A percentile compares a stretch with the other conserved stretches of the same genome.
Conservation (phyloP, 2,329 filamentous ascomycete species). For the Fusarium miscanthi region DNA sequence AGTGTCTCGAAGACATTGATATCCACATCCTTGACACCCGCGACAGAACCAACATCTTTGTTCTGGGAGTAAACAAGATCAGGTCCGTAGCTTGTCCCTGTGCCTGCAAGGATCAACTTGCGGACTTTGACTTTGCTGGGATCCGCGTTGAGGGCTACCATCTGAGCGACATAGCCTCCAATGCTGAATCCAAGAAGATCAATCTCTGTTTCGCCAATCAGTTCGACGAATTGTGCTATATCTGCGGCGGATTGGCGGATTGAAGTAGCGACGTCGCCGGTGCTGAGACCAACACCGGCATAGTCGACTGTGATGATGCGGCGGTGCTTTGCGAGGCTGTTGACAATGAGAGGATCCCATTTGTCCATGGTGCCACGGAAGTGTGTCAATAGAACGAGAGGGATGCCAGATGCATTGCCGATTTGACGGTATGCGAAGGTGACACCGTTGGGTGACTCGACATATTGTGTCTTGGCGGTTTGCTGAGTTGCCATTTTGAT, state of each 20-base stretch:
- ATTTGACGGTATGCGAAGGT: conserved; percentile 12
- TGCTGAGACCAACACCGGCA: conserved; percentile 8
- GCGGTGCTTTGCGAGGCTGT: neutral
- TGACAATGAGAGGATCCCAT: conserved; percentile 12
- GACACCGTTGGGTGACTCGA: neutral
- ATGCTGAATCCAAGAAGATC: neutral
- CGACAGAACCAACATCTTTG: neutral
- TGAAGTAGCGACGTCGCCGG: neutral
- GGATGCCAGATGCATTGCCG: neutral
- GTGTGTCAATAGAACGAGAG: neutral
- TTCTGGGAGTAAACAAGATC: neutral
- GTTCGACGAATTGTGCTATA: neutral
- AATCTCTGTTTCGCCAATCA: neutral
- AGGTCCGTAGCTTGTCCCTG: neutral
- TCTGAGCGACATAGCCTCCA: conserved; percentile 8
- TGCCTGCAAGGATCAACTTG: conserved; percentile 3
- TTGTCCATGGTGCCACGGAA: conserved; percentile 11
- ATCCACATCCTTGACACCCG: neutral
- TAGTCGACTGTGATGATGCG: conserved; percentile 7
- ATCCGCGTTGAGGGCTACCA: conserved; percentile 1
- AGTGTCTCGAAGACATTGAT: conserved; percentile 12
- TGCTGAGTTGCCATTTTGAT: conserved; percentile 9
- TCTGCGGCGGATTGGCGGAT: conserved; percentile 7
- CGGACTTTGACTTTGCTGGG: neutral
- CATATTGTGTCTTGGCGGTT: conserved; percentile 4